Percentiles rank a stretch among this genome's conserved stretches.
These are phyloP conservation scores for Knufia petricola DNA, from an alignment of 2,329 filamentous ascomycete species.

Conservation along the genomic window DNA sequence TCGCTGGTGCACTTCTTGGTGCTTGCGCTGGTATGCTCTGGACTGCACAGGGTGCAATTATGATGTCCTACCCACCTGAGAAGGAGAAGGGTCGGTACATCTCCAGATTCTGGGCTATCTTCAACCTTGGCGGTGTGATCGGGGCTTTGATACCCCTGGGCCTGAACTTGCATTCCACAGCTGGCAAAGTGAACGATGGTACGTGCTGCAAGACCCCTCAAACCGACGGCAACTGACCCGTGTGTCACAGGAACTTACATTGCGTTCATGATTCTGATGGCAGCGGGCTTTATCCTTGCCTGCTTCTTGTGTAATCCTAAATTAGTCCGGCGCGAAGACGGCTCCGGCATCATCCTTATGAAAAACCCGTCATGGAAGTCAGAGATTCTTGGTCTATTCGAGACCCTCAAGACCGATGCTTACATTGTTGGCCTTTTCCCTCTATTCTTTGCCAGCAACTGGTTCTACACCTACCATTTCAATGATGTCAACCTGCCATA, in stretches of 20 bases:
- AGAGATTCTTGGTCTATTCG: conserved; percentile 64
- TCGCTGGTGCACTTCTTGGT: conserved; percentile 32
- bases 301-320: conserved; percentile 59
- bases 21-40: conserved; percentile 33
- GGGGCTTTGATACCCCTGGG: conserved; percentile 50
- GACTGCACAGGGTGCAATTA: conserved; percentile 33
- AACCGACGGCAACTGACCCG: no score
- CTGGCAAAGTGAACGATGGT: conserved; percentile 48
- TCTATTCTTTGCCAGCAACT: conserved; percentile 72
- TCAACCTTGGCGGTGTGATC: conserved; percentile 75
- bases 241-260: conserved; percentile 55
- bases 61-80: conserved; percentile 69
- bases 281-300: conserved; percentile 55
- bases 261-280: conserved; percentile 76
- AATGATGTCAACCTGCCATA: conserved; percentile 61
- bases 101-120: conserved; percentile 79
- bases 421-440: conserved; percentile 70
- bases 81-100: conserved; percentile 71
- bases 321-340: conserved; percentile 63
- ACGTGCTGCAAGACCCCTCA: no score
- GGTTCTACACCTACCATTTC: conserved; percentile 73
- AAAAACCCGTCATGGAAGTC: conserved; percentile 81
- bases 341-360: conserved; percentile 73
- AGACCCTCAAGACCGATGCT: conserved; percentile 60
- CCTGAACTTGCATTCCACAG: conserved; percentile 35